Evolutionary conservation across 805 yeast species (phyloP).

Genomic region (Jamesozyma spencerorum): DNA sequence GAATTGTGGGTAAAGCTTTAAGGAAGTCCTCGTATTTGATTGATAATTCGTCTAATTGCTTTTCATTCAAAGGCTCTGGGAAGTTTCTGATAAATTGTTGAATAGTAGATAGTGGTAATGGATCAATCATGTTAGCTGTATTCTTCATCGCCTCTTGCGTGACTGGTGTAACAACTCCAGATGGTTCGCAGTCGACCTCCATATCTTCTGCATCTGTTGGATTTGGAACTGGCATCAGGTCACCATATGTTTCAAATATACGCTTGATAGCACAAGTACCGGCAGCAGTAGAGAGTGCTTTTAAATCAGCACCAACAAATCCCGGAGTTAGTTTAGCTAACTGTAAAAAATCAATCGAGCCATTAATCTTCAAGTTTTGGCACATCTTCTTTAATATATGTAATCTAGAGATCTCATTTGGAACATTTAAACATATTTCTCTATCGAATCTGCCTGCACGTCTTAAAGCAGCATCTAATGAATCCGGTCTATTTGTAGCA

Average conservation of each 20-base stretch:
- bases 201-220: constrained; percentile 2
- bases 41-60: constrained; percentile 65
- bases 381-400: constrained; percentile 73
- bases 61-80: constrained; percentile 69
- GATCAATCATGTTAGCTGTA: constrained; percentile 29
- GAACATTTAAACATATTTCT: constrained; percentile 91
- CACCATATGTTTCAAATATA: constrained; percentile 53
- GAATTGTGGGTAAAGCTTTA: constrained; percentile 81
- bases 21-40: constrained; percentile 75
- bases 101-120: constrained; percentile 49
- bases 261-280: constrained; percentile 91
- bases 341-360: constrained; percentile 56
- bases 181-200: constrained; percentile 1
- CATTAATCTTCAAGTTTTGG: constrained; percentile 52
- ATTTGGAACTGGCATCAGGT: neutral
- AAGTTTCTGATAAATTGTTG: constrained; percentile 63
- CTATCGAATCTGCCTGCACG: constrained; percentile 96
- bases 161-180: too few relatives aligned
- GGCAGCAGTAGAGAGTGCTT: constrained; percentile 89
- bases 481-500: constrained; percentile 94
- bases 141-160: constrained; percentile 15
- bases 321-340: constrained; percentile 94
- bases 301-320: constrained; percentile 93
- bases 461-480: constrained; percentile 87
- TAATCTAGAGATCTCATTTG: constrained; percentile 73